Base-by-base conservation (phyloP, 2,329 filamentous ascomycete genomes). In the Reticulascus tulasneorum region DNA sequence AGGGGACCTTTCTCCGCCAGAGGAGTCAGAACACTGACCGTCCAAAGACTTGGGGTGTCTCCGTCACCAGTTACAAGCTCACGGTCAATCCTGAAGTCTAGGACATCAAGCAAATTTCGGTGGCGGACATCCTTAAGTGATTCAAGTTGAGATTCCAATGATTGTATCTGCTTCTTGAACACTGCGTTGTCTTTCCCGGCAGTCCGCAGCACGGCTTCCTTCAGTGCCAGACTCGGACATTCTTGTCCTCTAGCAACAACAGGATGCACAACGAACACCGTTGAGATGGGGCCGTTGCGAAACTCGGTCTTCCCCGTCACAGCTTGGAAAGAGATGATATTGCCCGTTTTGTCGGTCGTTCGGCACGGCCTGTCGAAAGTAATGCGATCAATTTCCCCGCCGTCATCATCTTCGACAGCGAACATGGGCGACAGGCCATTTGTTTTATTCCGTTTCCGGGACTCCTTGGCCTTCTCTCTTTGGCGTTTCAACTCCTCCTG, bases 1-100 rank as follows among this genome's bases (percentile, higher is more conserved):
- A 98, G 65, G 0, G 90, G 86, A 0, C 88, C 89, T 56, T 86
- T 89, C 34, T 88, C 84, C 9, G 86, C 85, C 50, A 86, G 75
- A 30, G 90, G 84, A 26, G 76, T 82, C 16, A 96, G 68, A 4
- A 93, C 70, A 47, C 78, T 84, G 35, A 94, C 74, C 19, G 79
- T 83, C 84, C 87, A 94, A 7, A 40, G 59, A 37, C 49, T 65
- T 52, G 45, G 55, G 35, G 15, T 48, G 43, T 40, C 8, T 51
- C 46, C 10, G 57, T 55, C 32, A 72, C 31, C 62, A 24, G 63
- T 55, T 12, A 64, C 59, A 31, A 51, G 63, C 45, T 63, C 64
- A 27, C 74, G 67, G 52, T 84, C 72, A 43, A 96, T 84, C 49
- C 86, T 88, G 63, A 89, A 94, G 43, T 90, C 88, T 38, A 94